phyloP scores from a whole-genome alignment of 2,329 filamentous ascomycete species.

The Aureobasidium leucospermi region DNA sequence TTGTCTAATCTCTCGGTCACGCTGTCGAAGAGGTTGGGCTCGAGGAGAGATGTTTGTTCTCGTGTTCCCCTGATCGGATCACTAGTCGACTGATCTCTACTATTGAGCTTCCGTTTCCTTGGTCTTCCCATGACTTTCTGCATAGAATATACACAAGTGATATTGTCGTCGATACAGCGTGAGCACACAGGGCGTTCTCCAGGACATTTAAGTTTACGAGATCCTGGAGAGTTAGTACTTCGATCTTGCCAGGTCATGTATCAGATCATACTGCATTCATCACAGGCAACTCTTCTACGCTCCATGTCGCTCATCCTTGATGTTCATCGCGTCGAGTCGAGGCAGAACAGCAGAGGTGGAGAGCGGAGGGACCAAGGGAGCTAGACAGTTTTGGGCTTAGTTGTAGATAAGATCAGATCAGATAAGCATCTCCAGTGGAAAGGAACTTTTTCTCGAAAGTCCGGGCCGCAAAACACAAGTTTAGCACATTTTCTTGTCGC shows the following conservation, averaged over 20 bases:
- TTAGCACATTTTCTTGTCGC: constrained; percentile 7
- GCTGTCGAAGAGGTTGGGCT: neutral
- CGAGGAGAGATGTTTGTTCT: neutral
- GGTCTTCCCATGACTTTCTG: constrained; percentile 46
- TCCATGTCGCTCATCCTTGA: neutral
- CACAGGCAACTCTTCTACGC: constrained; percentile 28
- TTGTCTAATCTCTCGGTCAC: neutral
- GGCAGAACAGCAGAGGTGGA: no score
- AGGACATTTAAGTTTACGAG: constrained; percentile 44
- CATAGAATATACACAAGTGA: constrained; percentile 39
- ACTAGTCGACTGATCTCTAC: neutral
- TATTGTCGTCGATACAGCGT: constrained; percentile 35
- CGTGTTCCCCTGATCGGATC: neutral
- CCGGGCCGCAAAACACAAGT: neutral
- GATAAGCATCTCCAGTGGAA: neutral
- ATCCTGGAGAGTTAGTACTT: constrained; percentile 25
- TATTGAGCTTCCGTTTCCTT: constrained; percentile 32
- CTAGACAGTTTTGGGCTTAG: no score
- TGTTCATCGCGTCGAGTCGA: no score
- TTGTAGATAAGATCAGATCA: neutral
- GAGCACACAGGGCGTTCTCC: constrained; percentile 35
- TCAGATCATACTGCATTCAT: constrained; percentile 32
- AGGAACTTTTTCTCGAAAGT: constrained; percentile 6
- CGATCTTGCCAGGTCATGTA: no score
- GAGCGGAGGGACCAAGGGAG: neutral